A percentile compares a stretch with the other conserved stretches of the same genome.
Evolutionary conservation across 1,139 yeast species (phyloP).

Genomic region (Pichia inconspicua): DNA sequence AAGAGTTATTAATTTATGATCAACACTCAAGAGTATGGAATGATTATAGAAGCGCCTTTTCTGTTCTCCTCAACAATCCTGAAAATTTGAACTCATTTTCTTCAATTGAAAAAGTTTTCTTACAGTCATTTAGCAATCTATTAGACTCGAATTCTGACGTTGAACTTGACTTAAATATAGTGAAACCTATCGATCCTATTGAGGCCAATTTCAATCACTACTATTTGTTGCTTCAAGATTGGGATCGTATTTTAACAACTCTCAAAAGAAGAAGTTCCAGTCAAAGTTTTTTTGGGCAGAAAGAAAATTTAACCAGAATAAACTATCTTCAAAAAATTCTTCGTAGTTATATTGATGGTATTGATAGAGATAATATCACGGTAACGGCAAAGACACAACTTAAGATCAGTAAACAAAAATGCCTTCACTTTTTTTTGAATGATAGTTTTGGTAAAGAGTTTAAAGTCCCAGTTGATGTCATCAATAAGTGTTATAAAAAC

Average conservation of each 20-base stretch:
- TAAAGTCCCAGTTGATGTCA: slow-evolving; percentile 11
- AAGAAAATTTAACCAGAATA: slow-evolving; percentile 1
- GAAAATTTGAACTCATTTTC: slow-evolving; percentile 9
- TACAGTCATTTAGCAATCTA: slow-evolving; percentile 13
- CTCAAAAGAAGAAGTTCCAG: slow-evolving; percentile 8
- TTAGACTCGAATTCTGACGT: slow-evolving; percentile 4
- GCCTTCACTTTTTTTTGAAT: slow-evolving; percentile 16
- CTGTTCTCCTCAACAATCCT: slow-evolving; percentile 5
- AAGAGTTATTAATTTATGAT: slow-evolving; percentile 28
- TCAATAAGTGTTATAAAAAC: slow-evolving; percentile 13
- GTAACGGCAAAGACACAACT: neutral
- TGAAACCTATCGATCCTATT: slow-evolving; percentile 12
- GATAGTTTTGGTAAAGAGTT: slow-evolving; percentile 19
- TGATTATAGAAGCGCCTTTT: slow-evolving; percentile 13
- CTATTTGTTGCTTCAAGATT: slow-evolving; percentile 19
- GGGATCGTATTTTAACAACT: slow-evolving; percentile 16
- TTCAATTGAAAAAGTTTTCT: slow-evolving; percentile 20
- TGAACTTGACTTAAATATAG: slow-evolving; percentile 6
- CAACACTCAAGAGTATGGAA: slow-evolving; percentile 15
- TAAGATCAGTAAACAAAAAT: neutral
- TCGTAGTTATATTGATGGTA: slow-evolving; percentile 1
- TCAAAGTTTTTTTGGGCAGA: slow-evolving; percentile 7
- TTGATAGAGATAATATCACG: slow-evolving; percentile 7
- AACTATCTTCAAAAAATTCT: neutral
- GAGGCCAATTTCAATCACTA: slow-evolving; percentile 20